Conservation (phyloP, 1,139 yeast genomes). For the Kodamaea sp. region DNA sequence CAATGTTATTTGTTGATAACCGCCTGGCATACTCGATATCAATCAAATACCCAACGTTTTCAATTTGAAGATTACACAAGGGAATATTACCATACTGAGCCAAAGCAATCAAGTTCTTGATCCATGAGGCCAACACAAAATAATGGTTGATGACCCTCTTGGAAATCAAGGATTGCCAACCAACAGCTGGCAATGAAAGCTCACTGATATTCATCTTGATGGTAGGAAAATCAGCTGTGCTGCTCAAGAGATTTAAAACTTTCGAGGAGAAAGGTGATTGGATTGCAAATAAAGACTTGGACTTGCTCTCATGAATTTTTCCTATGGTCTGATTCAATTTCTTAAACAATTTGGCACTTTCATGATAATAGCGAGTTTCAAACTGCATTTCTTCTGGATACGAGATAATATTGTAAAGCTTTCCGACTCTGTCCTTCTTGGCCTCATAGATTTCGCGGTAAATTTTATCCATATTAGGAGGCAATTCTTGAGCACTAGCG, state of each 20-base stretch:
- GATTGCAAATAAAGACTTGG: constrained; percentile 65
- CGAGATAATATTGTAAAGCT: constrained; percentile 46
- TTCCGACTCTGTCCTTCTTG: constrained; percentile 48
- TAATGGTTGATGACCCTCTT: constrained; percentile 71
- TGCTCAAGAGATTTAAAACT: constrained; percentile 42
- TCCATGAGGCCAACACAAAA: constrained; percentile 74
- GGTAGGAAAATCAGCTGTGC: constrained; percentile 62
- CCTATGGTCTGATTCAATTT: constrained; percentile 55
- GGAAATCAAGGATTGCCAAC: constrained; percentile 81
- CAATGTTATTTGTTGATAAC: constrained; percentile 61
- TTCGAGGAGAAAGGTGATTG: constrained; percentile 68
- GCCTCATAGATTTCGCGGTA: constrained; percentile 54
- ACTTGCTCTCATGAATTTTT: constrained; percentile 66
- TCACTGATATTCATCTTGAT: constrained; percentile 60
- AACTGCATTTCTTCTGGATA: constrained; percentile 55
- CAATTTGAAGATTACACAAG: constrained; percentile 76
- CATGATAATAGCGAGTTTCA: constrained; percentile 53
- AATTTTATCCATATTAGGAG: constrained; percentile 48
- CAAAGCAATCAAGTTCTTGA: constrained; percentile 62
- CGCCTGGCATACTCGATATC: constrained; percentile 87
- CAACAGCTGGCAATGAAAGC: constrained; percentile 68
- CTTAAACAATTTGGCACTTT: constrained; percentile 50
- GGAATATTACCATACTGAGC: constrained; percentile 82
- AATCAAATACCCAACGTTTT: constrained; percentile 74
- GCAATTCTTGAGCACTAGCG: constrained; percentile 63